Evolutionary conservation across 768 basidiomycete genomes (phyloP).

Genomic region (Suillus placidus): DNA sequence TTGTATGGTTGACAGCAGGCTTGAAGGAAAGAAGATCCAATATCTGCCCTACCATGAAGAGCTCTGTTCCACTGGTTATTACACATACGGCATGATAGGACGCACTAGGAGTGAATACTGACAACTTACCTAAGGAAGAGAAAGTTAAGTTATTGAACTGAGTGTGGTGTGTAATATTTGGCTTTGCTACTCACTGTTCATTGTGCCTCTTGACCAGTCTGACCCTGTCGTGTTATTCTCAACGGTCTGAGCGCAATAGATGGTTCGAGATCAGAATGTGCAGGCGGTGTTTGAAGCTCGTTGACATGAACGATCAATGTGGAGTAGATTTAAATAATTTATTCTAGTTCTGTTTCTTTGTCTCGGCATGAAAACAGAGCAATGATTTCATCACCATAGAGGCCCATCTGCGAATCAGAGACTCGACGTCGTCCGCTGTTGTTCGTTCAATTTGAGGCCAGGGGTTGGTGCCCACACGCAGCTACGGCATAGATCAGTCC

Average conservation of each 20-base stretch:
- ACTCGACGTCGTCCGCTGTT: too few relatives aligned
- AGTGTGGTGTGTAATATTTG: not conserved
- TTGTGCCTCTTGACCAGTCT: not conserved
- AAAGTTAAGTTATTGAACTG: not conserved
- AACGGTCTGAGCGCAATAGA: not conserved
- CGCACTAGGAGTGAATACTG: not conserved
- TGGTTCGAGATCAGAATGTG: not conserved
- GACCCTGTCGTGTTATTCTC: not conserved
- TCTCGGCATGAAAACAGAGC: not conserved
- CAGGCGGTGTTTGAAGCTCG: not conserved
- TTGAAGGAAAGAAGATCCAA: not conserved
- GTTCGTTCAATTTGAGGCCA: too few relatives aligned
- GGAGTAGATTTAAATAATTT: not conserved
- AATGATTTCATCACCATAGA: not conserved
- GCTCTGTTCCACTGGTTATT: not conserved
- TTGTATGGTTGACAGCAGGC: not conserved
- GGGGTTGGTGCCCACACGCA: too few relatives aligned
- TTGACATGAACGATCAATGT: not conserved
- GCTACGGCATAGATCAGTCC: not conserved
- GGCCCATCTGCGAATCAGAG: too few relatives aligned
- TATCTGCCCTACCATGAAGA: not conserved
- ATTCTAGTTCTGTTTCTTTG: not conserved
- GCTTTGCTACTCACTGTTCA: not conserved
- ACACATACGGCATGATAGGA: not conserved
- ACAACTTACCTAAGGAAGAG: not conserved